These are phyloP conservation scores for Metarhizium brunneum DNA, from an alignment of 2,329 filamentous ascomycete species.

Conservation along the genomic window DNA sequence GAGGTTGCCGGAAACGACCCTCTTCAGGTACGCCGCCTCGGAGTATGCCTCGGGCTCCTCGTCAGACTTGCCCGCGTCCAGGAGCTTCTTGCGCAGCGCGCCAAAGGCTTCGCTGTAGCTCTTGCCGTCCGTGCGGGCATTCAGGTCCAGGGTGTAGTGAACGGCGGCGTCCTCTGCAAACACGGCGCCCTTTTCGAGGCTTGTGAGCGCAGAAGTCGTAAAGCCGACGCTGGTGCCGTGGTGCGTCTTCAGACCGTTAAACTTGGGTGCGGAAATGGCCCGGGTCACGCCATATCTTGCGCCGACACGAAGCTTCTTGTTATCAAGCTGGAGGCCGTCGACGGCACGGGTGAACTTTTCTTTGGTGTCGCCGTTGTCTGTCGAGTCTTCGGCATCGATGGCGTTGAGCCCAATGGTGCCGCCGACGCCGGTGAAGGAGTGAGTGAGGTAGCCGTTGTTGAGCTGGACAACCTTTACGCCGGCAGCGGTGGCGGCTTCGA, in stretches of 20 bases:
- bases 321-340: conserved; percentile 45
- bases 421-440: conserved; percentile 51
- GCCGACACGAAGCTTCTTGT: conserved; percentile 45
- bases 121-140: conserved; percentile 24
- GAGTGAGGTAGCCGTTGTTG: conserved; percentile 49
- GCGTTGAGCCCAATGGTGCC: conserved; percentile 52
- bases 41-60: conserved; percentile 29
- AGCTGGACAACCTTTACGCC: conserved; percentile 35
- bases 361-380: conserved; percentile 39
- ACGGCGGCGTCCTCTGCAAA: conserved; percentile 45
- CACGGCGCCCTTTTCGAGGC: conserved; percentile 38
- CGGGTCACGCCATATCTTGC: conserved; percentile 48
- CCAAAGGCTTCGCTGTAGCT: conserved; percentile 47
- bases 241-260: conserved; percentile 31
- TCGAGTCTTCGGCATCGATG: conserved; percentile 48
- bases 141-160: conserved; percentile 47
- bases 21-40: conserved; percentile 40
- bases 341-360: conserved; percentile 47
- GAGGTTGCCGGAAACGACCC: conserved; percentile 43
- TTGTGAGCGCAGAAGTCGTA: conserved; percentile 37
- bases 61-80: conserved; percentile 35
- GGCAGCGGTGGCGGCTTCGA: conserved; percentile 24
- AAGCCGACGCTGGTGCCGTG: conserved; percentile 52
- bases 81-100: conserved; percentile 41
- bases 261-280: conserved; percentile 47